Conservation (phyloP, 805 yeast species). For the Millerozyma acaciae region DNA sequence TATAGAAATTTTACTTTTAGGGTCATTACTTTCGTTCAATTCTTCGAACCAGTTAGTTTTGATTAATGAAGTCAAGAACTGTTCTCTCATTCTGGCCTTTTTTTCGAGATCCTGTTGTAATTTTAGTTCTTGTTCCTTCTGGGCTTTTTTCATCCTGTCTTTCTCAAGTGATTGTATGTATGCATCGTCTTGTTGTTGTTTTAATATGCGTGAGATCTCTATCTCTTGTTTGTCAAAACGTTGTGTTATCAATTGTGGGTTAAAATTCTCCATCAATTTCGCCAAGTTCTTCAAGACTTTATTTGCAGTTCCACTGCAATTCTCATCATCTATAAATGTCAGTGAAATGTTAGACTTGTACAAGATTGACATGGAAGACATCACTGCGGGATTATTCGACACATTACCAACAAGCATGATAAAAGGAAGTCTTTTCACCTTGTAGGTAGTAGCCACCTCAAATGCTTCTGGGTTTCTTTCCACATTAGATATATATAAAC, state of each 20-base stretch:
- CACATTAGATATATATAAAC: constrained; percentile 28
- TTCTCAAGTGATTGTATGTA: constrained; percentile 38
- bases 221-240: constrained; percentile 39
- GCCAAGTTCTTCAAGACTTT: constrained; percentile 22
- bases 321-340: constrained; percentile 16
- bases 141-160: constrained; percentile 52
- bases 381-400: constrained; percentile 8
- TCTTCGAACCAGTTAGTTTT: constrained; percentile 11
- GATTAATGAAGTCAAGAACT: constrained; percentile 16
- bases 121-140: constrained; percentile 27
- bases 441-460: constrained; percentile 34
- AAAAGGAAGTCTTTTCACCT: constrained; percentile 29
- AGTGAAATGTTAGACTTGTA: constrained; percentile 7
- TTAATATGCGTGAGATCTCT: constrained; percentile 34
- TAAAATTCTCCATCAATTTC: constrained; percentile 25
- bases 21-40: constrained; percentile 6
- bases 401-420: constrained; percentile 9
- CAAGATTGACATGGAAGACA: constrained; percentile 10
- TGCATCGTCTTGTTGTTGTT: constrained; percentile 42
- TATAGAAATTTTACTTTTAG: constrained; percentile 42
- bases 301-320: constrained; percentile 17
- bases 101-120: constrained; percentile 5
- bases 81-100: constrained; percentile 12
- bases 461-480: constrained; percentile 33
- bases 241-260: constrained; percentile 37